Evolutionary conservation across 75 land plant genomes (phyloP).

Genomic region (Sequoia sempervirens): DNA sequence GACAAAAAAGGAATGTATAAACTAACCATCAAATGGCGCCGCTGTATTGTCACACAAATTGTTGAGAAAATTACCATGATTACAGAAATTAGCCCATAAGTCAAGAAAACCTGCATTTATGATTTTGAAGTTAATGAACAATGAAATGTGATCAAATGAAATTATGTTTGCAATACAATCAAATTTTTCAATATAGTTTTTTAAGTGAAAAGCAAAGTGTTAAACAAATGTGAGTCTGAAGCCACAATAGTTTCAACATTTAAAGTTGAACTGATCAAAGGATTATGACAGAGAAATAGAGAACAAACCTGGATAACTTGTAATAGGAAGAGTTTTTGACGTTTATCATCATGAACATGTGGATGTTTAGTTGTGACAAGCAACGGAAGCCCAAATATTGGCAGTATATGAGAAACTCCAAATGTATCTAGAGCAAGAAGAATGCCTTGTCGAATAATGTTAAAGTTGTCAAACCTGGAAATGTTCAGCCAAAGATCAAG

Average conservation of each 20-base stretch:
- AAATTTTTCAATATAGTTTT: background rate
- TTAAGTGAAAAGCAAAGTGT: background rate
- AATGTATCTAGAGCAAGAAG: slow-evolving; percentile 89
- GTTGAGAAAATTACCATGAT: slow-evolving; percentile 55
- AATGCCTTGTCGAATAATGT: slow-evolving; percentile 76
- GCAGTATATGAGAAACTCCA: slow-evolving; percentile 83
- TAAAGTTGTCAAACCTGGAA: slow-evolving; percentile 88
- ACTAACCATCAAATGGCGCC: slow-evolving; percentile 94
- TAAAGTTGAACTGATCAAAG: background rate
- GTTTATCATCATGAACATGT: background rate
- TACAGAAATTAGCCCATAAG: slow-evolving; percentile 59
- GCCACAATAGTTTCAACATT: background rate
- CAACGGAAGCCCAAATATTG: slow-evolving; percentile 73
- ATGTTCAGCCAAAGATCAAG: slow-evolving; percentile 3
- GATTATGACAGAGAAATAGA: background rate
- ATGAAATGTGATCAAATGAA: background rate
- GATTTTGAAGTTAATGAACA: background rate
- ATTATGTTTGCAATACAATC: background rate
- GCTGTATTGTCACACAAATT: slow-evolving; percentile 81
- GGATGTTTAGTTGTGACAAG: slow-evolving; percentile 32
- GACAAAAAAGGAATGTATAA: slow-evolving; percentile 1
- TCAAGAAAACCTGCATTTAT: slow-evolving; percentile 61
- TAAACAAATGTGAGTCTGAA: background rate
- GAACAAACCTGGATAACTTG: slow-evolving; percentile 28
- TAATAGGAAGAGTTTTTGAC: slow-evolving; percentile 8